Base-by-base conservation (phyloP, 805 yeast species). In the Komagataella kurtzmanii region DNA sequence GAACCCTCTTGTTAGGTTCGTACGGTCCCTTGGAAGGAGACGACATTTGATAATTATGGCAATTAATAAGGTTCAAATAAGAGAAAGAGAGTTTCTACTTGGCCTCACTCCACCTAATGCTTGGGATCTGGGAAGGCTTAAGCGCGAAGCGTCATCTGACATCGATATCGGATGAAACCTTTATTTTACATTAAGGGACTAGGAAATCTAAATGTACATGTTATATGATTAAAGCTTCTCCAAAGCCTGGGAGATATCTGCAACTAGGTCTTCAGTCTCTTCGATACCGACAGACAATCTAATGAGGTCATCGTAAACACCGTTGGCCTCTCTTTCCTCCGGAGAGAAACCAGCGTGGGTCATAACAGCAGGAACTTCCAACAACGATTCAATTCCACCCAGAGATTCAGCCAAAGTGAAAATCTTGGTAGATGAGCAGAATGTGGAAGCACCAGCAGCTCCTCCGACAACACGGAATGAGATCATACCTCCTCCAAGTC, bases 341-440 rank as follows among this genome's bases (percentile, higher is more conserved):
- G 74, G 73, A 62, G 93, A 88, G 66, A 87, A 87, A 64, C 95
- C 95, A 52, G 91, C 93, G 61, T 87, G 96, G 60, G 96, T 87
- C 96, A 87, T 87, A 53, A 81, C 79, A 48, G 95, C 93, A 46
- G 96, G 96, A 49, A 88, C 90, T 69, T 88, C 95, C 57, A 85
- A 70, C 61, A 87, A 73, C 7, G 90, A 82, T 72, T 88, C 96
- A 56, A 88, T 82, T 59, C 96, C 96, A 58, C 96, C 96, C 55
- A 88, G 76, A 18, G 95, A 86, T 71, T 88, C 96, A 53, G 96
- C 95, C 62, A 88, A 74, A 18, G 93, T 82, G 75, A 88, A 88
- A 55, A 85, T 64, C 70, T 83, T 79, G 56, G 95, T 85, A 48
- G 80, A 62, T 48, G 85, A 79, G 54, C 90, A 78, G 75, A 88